Percentiles rank a stretch among this genome's conserved stretches.
These are phyloP conservation scores for Quercus lobata DNA, from an alignment of 331 rosid species.

Conservation along the genomic window DNA sequence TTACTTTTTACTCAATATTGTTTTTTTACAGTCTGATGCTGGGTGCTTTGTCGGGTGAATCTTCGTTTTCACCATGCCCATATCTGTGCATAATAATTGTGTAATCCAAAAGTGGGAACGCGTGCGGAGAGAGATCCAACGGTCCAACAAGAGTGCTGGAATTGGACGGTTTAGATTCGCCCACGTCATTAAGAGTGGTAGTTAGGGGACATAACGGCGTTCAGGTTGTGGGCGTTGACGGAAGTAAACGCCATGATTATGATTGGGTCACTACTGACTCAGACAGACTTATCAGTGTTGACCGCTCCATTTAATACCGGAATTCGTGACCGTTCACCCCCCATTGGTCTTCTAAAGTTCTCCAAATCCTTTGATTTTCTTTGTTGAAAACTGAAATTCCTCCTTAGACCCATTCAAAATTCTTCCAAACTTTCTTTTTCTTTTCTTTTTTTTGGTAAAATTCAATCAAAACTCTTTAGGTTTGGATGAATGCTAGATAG, in stretches of 20 bases:
- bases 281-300: not conserved
- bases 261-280: slow-evolving; percentile 13
- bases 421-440: not conserved
- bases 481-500: too few species aligned
- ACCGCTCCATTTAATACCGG: not conserved
- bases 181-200: slow-evolving; percentile 6
- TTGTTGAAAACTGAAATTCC: too few species aligned
- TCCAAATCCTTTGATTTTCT: too few species aligned
- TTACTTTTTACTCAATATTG: not conserved
- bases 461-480: too few species aligned
- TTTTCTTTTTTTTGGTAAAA: too few species aligned
- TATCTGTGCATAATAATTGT: slow-evolving; percentile 34
- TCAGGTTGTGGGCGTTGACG: slow-evolving; percentile 24
- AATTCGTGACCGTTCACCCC: not conserved
- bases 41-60: slow-evolving; percentile 13
- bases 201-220: slow-evolving; percentile 60
- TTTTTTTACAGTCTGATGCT: not conserved
- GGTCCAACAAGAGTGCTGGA: not conserved
- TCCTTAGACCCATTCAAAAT: not conserved
- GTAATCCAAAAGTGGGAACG: slow-evolving; percentile 18
- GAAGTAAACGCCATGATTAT: slow-evolving; percentile 18
- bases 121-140: slow-evolving; percentile 8
- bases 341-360: not conserved
- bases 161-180: not conserved
- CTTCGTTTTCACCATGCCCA: slow-evolving; percentile 41